These are phyloP conservation scores for Panicum virgatum DNA, from an alignment of 202 grass and related monocot species.

Conservation along the genomic window DNA sequence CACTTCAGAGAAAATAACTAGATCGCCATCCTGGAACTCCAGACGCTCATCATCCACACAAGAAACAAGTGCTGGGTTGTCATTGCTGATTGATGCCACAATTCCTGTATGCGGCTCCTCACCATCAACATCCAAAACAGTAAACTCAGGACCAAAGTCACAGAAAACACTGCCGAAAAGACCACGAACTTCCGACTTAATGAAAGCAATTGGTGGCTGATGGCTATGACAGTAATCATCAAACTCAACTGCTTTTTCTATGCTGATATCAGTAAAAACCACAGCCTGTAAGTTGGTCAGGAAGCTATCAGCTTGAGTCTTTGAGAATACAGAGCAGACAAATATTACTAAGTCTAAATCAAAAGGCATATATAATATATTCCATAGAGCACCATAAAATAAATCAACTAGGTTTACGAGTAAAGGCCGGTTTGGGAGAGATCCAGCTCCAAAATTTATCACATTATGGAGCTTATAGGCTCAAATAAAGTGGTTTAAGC, in stretches of 20 bases:
- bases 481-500: not conserved
- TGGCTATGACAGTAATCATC: conserved; percentile 85
- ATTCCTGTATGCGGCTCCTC: conserved; percentile 91
- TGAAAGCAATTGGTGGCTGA: conserved; percentile 85
- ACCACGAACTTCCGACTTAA: conserved; percentile 83
- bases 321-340: not conserved
- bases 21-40: conserved; percentile 87
- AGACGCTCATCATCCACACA: conserved; percentile 93
- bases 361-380: not conserved
- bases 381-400: not conserved
- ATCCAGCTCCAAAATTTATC: not conserved
- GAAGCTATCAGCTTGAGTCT: not conserved
- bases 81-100: conserved; percentile 83
- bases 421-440: not conserved
- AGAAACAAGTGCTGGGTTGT: conserved; percentile 77
- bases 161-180: conserved; percentile 94
- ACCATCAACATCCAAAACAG: conserved; percentile 87
- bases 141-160: conserved; percentile 88
- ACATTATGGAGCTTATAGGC: not conserved
- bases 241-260: conserved; percentile 85
- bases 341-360: not conserved
- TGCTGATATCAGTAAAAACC: conserved; percentile 83
- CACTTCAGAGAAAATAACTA: conserved; percentile 89
- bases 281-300: conserved; percentile 58
- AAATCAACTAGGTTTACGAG: not conserved